A percentile compares a stretch with the other conserved stretches of the same genome.
Conservation (phyloP, 2,329 filamentous ascomycete species). For the Pochonia chlamydosporia region DNA sequence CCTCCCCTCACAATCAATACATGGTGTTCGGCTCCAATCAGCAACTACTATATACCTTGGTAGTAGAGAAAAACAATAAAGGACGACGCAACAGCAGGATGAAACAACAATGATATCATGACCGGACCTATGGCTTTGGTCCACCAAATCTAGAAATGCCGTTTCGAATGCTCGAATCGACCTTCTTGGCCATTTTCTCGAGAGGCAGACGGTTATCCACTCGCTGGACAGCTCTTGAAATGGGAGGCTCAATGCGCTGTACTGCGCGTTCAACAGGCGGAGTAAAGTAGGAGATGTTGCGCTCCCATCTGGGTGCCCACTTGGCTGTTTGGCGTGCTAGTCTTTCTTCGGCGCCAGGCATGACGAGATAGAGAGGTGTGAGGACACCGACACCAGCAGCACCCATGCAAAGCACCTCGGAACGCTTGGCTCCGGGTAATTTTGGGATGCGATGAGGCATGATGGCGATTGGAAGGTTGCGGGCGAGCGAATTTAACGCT, state of each 20-base stretch:
- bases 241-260: conserved; percentile 42
- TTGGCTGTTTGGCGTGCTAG: conserved; percentile 47
- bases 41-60: neutral
- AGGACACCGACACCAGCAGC: conserved; percentile 48
- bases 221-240: conserved; percentile 37
- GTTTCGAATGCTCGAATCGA: conserved; percentile 41
- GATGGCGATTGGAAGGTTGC: conserved; percentile 16
- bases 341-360: conserved; percentile 50
- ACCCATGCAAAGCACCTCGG: conserved; percentile 48
- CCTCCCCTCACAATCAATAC: no score
- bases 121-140: conserved; percentile 9
- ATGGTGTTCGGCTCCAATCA: neutral
- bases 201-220: conserved; percentile 43
- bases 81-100: neutral
- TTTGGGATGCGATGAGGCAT: conserved; percentile 41
- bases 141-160: conserved; percentile 34
- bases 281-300: conserved; percentile 48
- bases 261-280: conserved; percentile 41
- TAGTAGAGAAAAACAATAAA: neutral
- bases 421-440: conserved; percentile 41
- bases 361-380: conserved; percentile 51
- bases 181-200: conserved; percentile 42
- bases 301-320: conserved; percentile 56
- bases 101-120: neutral
- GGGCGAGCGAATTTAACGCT: neutral